Conservation (phyloP, 306 rosid genomes). For the Cucumis melo region DNA sequence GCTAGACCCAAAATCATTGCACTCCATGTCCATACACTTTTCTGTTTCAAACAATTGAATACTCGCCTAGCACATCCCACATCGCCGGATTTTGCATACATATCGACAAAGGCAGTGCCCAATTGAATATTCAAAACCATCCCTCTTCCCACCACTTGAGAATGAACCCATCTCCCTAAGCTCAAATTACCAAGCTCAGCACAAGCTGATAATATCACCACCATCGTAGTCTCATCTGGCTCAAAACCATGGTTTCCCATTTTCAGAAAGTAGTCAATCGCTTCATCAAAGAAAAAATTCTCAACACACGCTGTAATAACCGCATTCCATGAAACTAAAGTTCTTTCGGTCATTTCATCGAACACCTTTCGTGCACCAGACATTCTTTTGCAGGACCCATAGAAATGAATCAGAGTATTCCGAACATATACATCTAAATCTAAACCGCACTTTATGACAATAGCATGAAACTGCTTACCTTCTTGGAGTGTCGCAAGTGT, state of each 20-base stretch:
- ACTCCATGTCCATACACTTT: slow-evolving; percentile 94
- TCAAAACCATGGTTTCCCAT: slow-evolving; percentile 58
- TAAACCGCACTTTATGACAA: slow-evolving; percentile 47
- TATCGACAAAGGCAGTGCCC: slow-evolving; percentile 78
- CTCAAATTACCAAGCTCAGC: slow-evolving; percentile 76
- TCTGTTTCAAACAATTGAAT: slow-evolving; percentile 37
- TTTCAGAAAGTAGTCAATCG: slow-evolving; percentile 35
- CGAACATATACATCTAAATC: slow-evolving; percentile 56
- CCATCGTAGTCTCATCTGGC: slow-evolving; percentile 79
- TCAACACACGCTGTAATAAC: slow-evolving; percentile 62
- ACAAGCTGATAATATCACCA: slow-evolving; percentile 48
- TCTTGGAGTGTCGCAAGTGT: slow-evolving; percentile 17
- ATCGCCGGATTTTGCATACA: slow-evolving; percentile 78
- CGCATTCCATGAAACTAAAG: slow-evolving; percentile 74
- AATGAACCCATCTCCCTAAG: slow-evolving; percentile 67
- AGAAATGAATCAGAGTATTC: slow-evolving; percentile 48
- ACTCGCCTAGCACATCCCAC: slow-evolving; percentile 40
- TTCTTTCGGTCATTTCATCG: slow-evolving; percentile 55
- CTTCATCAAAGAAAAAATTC: slow-evolving; percentile 35
- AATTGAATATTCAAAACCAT: slow-evolving; percentile 45
- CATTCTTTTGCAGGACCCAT: slow-evolving; percentile 56
- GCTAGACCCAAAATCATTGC: slow-evolving; percentile 86
- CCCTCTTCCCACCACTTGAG: slow-evolving; percentile 43
- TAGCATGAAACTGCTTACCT: slow-evolving; percentile 59
- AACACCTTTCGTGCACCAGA: slow-evolving; percentile 34